Evolutionary conservation across 208 protist genomes (phyloP).

Genomic region (Leishmania tarentolae): DNA sequence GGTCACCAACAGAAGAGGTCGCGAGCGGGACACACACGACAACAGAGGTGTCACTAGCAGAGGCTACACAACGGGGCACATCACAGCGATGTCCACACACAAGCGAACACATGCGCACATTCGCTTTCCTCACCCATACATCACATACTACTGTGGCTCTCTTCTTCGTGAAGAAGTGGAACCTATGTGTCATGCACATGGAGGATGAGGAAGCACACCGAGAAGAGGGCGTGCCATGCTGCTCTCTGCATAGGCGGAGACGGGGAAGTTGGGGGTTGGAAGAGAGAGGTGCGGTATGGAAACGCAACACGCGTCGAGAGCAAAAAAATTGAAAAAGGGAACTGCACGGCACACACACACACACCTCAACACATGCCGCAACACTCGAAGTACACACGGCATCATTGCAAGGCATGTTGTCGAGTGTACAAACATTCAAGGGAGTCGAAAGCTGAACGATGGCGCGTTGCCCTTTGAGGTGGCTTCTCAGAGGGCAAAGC

Average conservation of each 20-base stretch:
- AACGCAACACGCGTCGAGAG: neutral
- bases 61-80: neutral
- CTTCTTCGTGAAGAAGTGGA: neutral
- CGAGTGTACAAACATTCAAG: neutral
- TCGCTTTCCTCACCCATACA: neutral
- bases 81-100: neutral
- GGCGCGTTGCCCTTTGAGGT: neutral
- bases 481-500: constrained; percentile 35
- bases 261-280: neutral
- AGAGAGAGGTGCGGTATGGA: neutral
- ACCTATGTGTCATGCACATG: neutral
- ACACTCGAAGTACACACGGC: neutral
- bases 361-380: neutral
- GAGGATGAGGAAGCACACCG: neutral
- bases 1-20: neutral
- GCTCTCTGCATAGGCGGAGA: neutral
- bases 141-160: no score
- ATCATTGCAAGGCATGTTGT: neutral
- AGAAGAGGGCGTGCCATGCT: neutral
- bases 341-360: neutral
- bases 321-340: neutral
- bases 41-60: neutral
- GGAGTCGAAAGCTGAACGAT: neutral
- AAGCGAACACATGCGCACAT: neutral
- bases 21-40: no score